Evolutionary conservation across 306 rosid species (phyloP).

Genomic region (Lathyrus sativus): DNA sequence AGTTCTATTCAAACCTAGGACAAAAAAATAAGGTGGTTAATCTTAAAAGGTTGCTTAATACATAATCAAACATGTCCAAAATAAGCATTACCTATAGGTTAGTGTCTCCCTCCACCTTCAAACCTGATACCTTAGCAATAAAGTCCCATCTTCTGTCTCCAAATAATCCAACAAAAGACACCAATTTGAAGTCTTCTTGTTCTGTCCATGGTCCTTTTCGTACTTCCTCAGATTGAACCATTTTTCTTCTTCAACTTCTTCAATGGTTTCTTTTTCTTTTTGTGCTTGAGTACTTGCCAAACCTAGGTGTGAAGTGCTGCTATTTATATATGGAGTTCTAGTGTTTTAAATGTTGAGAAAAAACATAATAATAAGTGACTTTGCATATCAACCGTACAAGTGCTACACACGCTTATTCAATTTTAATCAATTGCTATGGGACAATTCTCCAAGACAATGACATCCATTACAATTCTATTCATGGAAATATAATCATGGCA

Average conservation of each 20-base stretch:
- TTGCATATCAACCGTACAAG: constrained; percentile 57
- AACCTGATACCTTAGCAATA: constrained; percentile 98
- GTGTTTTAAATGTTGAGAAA: not conserved
- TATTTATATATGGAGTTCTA: constrained; percentile 48
- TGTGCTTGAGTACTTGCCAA: constrained; percentile 31
- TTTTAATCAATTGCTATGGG: constrained; percentile 22
- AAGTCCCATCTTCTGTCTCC: constrained; percentile 99
- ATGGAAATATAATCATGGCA: not conserved
- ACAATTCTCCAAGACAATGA: not conserved
- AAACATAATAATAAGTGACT: constrained; percentile 24
- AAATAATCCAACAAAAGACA: constrained; percentile 73
- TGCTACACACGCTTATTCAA: constrained; percentile 48
- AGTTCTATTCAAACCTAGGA: constrained; percentile 91
- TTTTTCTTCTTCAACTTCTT: constrained; percentile 10
- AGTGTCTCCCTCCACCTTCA: constrained; percentile 99
- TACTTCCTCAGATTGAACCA: constrained; percentile 51
- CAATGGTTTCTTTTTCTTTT: constrained; percentile 4
- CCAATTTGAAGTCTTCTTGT: constrained; percentile 83
- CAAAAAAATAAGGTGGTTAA: constrained; percentile 52
- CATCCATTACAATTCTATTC: not conserved
- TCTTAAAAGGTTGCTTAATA: constrained; percentile 41
- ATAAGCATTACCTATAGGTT: constrained; percentile 62
- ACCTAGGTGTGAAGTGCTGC: constrained; percentile 40
- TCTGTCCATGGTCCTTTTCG: constrained; percentile 98
- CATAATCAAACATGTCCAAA: constrained; percentile 41